Percentiles rank a stretch among this genome's conserved stretches.
phyloP scores from a whole-genome alignment of 192 early-diverging fungal species.

The Radiomyces spectabilis region DNA sequence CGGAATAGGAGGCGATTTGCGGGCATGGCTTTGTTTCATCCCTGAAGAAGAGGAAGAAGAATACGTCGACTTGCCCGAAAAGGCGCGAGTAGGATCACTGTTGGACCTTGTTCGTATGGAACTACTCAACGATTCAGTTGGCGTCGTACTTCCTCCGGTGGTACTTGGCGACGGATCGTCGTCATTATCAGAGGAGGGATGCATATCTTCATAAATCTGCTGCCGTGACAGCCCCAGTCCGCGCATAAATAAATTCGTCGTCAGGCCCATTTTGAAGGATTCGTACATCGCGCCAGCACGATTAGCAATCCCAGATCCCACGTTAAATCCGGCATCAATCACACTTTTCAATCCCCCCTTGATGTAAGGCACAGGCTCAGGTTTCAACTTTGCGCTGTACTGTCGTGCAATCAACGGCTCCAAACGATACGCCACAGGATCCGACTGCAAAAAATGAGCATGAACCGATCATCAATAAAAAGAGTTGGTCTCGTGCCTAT shows the following conservation, averaged over 20 bases:
- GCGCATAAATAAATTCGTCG: constrained; percentile 50
- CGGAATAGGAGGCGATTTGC: constrained; percentile 8
- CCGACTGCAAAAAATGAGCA: constrained; percentile 26
- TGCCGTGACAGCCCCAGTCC: constrained; percentile 25
- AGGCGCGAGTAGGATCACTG: constrained; percentile 13
- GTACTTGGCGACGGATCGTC: too few relatives aligned
- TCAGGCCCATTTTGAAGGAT: constrained; percentile 45
- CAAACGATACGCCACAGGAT: constrained; percentile 67
- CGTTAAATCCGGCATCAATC: constrained; percentile 59
- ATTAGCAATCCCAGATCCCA: constrained; percentile 60
- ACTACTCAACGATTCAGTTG: too few relatives aligned
- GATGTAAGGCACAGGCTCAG: constrained; percentile 67
- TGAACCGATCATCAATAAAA: too few relatives aligned
- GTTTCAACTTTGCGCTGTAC: constrained; percentile 52
- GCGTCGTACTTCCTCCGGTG: too few relatives aligned
- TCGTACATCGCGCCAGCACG: constrained; percentile 61
- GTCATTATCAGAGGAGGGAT: neutral
- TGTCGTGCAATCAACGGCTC: constrained; percentile 62
- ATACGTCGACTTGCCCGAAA: neutral
- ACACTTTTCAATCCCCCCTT: constrained; percentile 74
- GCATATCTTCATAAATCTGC: constrained; percentile 22
- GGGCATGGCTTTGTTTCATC: neutral
- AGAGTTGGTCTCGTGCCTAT: neutral
- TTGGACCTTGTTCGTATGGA: constrained; percentile 13
- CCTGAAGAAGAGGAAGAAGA: neutral